Conservation (phyloP, 2,329 filamentous ascomycete species). For the Botrytis byssoidea region DNA sequence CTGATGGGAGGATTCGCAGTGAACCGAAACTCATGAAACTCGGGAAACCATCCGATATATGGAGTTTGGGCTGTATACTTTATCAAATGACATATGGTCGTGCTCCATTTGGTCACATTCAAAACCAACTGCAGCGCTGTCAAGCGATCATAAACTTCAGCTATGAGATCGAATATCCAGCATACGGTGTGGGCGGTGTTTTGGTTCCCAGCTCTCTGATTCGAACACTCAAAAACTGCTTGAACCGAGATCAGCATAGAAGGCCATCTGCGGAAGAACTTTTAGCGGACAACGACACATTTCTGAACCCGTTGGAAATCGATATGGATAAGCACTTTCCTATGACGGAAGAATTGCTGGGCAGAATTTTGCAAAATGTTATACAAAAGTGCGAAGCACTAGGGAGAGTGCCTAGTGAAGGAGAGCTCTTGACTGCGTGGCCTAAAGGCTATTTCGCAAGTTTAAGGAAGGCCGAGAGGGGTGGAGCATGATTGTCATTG, state of each 20-base stretch:
- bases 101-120: slow-evolving; percentile 91
- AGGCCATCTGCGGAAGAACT: slow-evolving; percentile 64
- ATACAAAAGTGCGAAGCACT: slow-evolving; percentile 55
- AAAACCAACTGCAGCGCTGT: slow-evolving; percentile 81
- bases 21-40: slow-evolving; percentile 83
- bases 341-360: slow-evolving; percentile 61
- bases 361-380: slow-evolving; percentile 62
- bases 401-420: slow-evolving; percentile 54
- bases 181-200: slow-evolving; percentile 64
- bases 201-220: slow-evolving; percentile 59
- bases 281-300: slow-evolving; percentile 57
- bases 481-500: not conserved
- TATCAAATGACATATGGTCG: slow-evolving; percentile 98
- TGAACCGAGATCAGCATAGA: slow-evolving; percentile 60
- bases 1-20: slow-evolving; percentile 42
- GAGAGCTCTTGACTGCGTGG: slow-evolving; percentile 55
- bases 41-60: slow-evolving; percentile 93
- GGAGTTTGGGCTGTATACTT: slow-evolving; percentile 93
- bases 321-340: slow-evolving; percentile 51
- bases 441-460: slow-evolving; percentile 62
- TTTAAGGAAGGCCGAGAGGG: slow-evolving; percentile 41
- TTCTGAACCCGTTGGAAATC: slow-evolving; percentile 61
- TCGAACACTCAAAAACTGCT: slow-evolving; percentile 60
- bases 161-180: slow-evolving; percentile 70
- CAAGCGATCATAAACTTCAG: slow-evolving; percentile 81